Evolutionary conservation across 163 green algal species (phyloP).

Genomic region (Scenedesmus sp.): DNA sequence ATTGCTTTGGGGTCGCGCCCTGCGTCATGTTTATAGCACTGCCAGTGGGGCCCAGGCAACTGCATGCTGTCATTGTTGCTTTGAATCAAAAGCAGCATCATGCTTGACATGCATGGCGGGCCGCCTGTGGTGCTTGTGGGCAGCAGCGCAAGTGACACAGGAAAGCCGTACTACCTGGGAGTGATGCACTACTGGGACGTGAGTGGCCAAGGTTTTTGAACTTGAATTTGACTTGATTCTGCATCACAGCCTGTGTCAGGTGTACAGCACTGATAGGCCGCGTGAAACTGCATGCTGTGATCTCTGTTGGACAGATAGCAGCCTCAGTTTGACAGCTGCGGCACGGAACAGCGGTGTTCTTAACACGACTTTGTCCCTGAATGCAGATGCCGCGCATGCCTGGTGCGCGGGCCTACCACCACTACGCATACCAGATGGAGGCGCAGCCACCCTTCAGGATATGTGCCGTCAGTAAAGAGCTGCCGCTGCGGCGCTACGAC

Average conservation of each 20-base stretch:
- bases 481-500: slow-evolving; percentile 37
- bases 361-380: neutral
- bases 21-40: too few relatives aligned
- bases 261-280: too few relatives aligned
- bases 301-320: too few relatives aligned
- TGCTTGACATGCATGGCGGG: slow-evolving; percentile 54
- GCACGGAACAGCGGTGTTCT: too few relatives aligned
- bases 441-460: slow-evolving; percentile 57
- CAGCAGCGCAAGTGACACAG: neutral
- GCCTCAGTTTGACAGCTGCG: too few relatives aligned
- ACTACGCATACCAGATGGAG: slow-evolving; percentile 63
- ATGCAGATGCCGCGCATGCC: slow-evolving; percentile 11
- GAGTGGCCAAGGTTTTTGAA: neutral
- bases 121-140: slow-evolving; percentile 57
- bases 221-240: neutral
- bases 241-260: too few relatives aligned
- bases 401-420: slow-evolving; percentile 54
- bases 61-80: too few relatives aligned
- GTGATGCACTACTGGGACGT: slow-evolving; percentile 66
- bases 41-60: too few relatives aligned
- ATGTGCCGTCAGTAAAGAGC: slow-evolving; percentile 59
- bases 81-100: too few relatives aligned
- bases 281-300: too few relatives aligned
- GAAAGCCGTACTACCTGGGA: slow-evolving; percentile 60
- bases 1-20: too few relatives aligned